Evolutionary conservation across 164 flowering plant species (phyloP), one percentile per base, ranked within the genome.

Genomic region (Brasenia schreberi): DNA sequence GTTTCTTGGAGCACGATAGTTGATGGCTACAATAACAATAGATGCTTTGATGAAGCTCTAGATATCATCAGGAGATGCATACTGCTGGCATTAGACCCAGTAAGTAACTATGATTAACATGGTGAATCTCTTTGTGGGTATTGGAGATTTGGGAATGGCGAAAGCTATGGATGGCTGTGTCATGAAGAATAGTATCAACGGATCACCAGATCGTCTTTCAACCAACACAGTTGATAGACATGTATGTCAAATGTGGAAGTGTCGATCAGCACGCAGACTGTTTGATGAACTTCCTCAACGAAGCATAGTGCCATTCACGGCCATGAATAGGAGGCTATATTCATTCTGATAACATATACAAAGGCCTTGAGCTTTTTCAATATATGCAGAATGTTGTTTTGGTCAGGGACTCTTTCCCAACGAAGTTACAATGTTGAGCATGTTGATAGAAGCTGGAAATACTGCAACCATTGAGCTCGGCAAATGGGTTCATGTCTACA

Each of bases 1-100:
- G 73, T 82, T 61, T 73, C 85, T 18, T 84, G 84, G 82, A 80
- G 83, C 68, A 79, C 83, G 0, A 77, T 84, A 81, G 76, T 84
- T 42, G 68, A 84, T 65, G 27, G 81, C 72, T 80, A 76, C 52
- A 60, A 70, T 43, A 18, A 70, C 60, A 72, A 58, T 33, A 66
- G 67, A 65, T 62, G 59, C 7, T 72, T 67, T 16, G 60, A 49
- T 42, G 76, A 78, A 71, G 85, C 84, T 4, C 63, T 81, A 69
- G 77, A 66, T 60, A 64, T 84, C 18, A 69, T 81, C 18, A 77
- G 68, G 78, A 80, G 56, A 82, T 84, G 87, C 73, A 69, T 43
- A 18, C 67, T 18, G 6, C 65, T 63, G 52, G 19, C 52, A 73
- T 81, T 43, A 83, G 56, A 71, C 85, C 81, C 33, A 81, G 79